These are phyloP conservation scores for Lachnellula arida DNA, from an alignment of 2,329 filamentous ascomycete genomes.

Conservation along the genomic window DNA sequence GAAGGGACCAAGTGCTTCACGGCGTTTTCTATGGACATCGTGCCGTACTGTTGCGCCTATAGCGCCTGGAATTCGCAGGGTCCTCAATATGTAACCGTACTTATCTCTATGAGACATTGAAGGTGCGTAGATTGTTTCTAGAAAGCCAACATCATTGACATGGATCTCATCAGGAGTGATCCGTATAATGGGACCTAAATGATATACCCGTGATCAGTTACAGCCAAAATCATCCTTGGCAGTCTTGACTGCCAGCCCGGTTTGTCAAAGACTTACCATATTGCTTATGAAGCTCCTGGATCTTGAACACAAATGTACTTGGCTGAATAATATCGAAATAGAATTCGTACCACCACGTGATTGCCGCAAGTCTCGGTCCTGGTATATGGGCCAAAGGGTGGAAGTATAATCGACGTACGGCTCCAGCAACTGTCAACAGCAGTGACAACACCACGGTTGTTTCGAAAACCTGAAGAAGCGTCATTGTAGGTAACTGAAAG, in stretches of 20 bases:
- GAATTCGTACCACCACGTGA: conserved; percentile 25
- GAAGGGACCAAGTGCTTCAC: conserved; percentile 10
- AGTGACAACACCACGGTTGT: neutral
- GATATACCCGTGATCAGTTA: neutral
- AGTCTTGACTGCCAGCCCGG: neutral
- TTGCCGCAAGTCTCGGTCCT: conserved; percentile 31
- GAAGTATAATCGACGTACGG: conserved; percentile 28
- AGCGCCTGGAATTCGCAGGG: conserved; percentile 7
- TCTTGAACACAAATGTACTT: conserved; percentile 18
- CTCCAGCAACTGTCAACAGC: conserved; percentile 15
- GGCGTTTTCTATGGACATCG: conserved; percentile 11
- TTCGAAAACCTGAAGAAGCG: neutral
- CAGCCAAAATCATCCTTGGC: neutral
- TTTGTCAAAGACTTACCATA: conserved; percentile 12
- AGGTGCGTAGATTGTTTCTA: conserved; percentile 27
- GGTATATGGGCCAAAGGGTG: conserved; percentile 30
- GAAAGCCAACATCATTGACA: conserved; percentile 30
- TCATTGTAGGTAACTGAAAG: neutral
- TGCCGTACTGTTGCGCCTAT: conserved; percentile 5
- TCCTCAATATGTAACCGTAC: conserved; percentile 5
- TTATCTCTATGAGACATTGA: conserved; percentile 13
- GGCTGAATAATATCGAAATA: conserved; percentile 26
- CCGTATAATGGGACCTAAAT: conserved; percentile 31
- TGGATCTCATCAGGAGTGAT: conserved; percentile 30
- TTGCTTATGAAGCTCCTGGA: conserved; percentile 17